phyloP scores from a whole-genome alignment of 2,329 filamentous ascomycete genomes.

The Penicillium fuscoglaucum region DNA sequence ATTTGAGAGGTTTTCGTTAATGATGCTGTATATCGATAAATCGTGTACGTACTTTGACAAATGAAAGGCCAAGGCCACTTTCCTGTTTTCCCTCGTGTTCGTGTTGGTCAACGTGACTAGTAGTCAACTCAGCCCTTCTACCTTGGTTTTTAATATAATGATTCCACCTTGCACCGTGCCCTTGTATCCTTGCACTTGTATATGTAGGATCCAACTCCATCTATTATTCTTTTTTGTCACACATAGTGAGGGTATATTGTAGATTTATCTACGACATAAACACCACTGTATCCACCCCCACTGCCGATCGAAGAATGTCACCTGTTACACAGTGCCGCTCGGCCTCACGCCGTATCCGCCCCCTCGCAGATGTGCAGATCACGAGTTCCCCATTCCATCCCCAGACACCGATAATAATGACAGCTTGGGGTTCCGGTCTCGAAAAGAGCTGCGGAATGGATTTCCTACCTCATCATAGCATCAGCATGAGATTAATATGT shows the following conservation, averaged over 20 bases:
- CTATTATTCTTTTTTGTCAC: no score
- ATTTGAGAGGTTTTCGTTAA: background rate
- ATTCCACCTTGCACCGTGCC: background rate
- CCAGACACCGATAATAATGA: background rate
- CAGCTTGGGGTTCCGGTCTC: background rate
- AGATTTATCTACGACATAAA: background rate
- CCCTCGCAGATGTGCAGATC: conserved; percentile 7
- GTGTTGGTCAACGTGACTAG: background rate
- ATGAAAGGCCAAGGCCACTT: background rate
- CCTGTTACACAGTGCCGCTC: conserved; percentile 4
- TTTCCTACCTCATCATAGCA: background rate
- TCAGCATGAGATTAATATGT: background rate
- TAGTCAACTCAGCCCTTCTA: background rate
- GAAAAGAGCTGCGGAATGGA: background rate
- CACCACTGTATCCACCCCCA: background rate
- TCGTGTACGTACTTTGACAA: background rate
- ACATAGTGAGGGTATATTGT: background rate
- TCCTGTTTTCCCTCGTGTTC: background rate
- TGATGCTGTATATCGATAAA: background rate
- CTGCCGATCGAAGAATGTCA: background rate
- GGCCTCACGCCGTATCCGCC: background rate
- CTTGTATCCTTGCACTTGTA: background rate
- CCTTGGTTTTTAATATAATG: background rate
- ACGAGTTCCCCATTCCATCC: background rate
- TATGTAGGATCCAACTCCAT: background rate